Evolutionary conservation across 2,329 filamentous ascomycete genomes (phyloP).

Genomic region (Aspergillus sclerotialis): DNA sequence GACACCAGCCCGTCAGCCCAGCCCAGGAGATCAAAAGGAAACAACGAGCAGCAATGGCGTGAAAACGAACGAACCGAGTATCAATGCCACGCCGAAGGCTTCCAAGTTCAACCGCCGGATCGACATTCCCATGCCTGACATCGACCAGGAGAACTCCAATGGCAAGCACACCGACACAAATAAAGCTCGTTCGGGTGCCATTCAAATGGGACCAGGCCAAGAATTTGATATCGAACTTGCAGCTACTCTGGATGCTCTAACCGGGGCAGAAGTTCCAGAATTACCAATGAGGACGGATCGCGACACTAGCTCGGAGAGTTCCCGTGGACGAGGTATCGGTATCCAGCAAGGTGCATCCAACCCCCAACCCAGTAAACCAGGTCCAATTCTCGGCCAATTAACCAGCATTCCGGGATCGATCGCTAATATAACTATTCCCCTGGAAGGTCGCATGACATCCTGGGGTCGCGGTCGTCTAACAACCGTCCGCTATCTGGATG

Average conservation of each 20-base stretch:
- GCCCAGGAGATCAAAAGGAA: constrained; percentile 17
- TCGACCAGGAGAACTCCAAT: constrained; percentile 25
- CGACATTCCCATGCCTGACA: constrained; percentile 32
- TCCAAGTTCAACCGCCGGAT: constrained; percentile 29
- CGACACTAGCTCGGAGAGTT: constrained; percentile 3
- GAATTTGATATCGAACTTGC: constrained; percentile 31
- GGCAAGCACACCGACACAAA: constrained; percentile 4
- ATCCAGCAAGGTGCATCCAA: not conserved
- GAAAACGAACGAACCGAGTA: constrained; percentile 9
- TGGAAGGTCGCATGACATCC: constrained; percentile 61
- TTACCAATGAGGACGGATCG: constrained; percentile 11
- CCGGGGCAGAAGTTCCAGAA: constrained; percentile 26
- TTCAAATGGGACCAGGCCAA: constrained; percentile 6
- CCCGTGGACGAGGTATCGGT: not conserved
- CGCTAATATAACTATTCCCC: constrained; percentile 53
- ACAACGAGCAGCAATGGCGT: constrained; percentile 15
- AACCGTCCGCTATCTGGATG: constrained; percentile 58
- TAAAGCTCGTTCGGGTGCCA: constrained; percentile 1
- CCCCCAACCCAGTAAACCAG: constrained; percentile 26
- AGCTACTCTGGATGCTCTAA: constrained; percentile 37
- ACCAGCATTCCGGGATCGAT: constrained; percentile 61
- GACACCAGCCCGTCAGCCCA: constrained; percentile 27
- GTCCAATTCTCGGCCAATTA: constrained; percentile 55
- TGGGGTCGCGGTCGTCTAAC: constrained; percentile 71
- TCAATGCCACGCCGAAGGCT: constrained; percentile 25